Percentiles rank a stretch among this genome's conserved stretches.
Evolutionary conservation across 139 green algal genomes (phyloP).

Genomic region (Chlorella sp.): DNA sequence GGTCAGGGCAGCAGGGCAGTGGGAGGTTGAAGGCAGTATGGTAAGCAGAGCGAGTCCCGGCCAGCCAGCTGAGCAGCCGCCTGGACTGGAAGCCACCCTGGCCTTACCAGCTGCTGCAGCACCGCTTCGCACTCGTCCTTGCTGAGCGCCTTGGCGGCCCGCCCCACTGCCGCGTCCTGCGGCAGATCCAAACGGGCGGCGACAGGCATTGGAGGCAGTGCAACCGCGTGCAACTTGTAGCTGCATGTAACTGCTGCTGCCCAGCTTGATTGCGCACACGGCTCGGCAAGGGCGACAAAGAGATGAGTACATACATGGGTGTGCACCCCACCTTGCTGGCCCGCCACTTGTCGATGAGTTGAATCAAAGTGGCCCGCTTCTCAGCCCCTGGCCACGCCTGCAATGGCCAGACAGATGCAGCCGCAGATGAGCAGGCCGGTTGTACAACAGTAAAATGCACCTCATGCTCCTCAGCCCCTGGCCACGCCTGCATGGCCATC

Average conservation of each 20-base stretch:
- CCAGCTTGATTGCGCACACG: background rate
- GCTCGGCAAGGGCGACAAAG: background rate
- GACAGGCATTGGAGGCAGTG: background rate
- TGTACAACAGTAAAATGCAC: too few species aligned
- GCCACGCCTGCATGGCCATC: too few species aligned
- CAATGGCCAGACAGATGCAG: too few species aligned
- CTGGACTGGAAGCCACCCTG: background rate
- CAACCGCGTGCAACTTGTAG: background rate
- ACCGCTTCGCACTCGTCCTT: slow-evolving; percentile 48
- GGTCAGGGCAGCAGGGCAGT: too few species aligned
- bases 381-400: slow-evolving; percentile 27
- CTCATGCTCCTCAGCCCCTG: too few species aligned
- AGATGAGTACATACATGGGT: background rate
- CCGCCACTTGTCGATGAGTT: slow-evolving; percentile 69
- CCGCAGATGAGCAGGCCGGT: background rate
- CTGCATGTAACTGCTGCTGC: background rate
- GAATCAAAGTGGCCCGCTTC: slow-evolving; percentile 64
- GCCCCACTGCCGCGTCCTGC: background rate
- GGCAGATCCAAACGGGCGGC: background rate
- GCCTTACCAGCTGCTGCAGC: slow-evolving; percentile 31
- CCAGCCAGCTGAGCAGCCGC: too few species aligned
- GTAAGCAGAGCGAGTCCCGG: too few species aligned
- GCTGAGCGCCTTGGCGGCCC: slow-evolving; percentile 36
- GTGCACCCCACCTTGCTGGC: slow-evolving; percentile 45
- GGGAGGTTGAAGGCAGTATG: too few species aligned